Evolutionary conservation across 2,329 filamentous ascomycete species (phyloP), one percentile per base, ranked within the genome.

Genomic region (Colletotrichum cuscutae): DNA sequence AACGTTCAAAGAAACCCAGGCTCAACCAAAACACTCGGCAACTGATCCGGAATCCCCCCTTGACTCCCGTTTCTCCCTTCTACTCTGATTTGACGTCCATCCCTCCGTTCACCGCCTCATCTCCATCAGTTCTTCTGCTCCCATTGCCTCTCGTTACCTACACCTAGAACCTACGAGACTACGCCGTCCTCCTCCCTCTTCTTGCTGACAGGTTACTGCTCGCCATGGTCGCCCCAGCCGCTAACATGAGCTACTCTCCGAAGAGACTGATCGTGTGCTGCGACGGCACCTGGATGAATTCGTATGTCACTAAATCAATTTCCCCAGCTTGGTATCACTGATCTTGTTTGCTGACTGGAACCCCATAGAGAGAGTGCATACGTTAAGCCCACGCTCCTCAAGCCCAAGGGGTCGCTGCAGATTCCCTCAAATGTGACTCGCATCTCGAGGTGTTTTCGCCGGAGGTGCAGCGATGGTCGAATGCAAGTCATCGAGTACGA

Each of bases 401-500:
- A 82, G 32, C 79, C 80, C 15, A 75, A 81, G 49, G 82, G 83
- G n/a, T 82, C 78, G 19, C 79, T 87, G 46, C 86, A 89, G 75
- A 79, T 88, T 22, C 87, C 89, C 0, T 90, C 89, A 62, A 91
- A 92, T 73, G 88, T 91, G 54, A 91, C 89, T 19, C 87, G 89
- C 26, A 88, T 92, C 67, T 87, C 88, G 13, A 86, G 89, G 52
- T 88, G 88, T 68, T 86, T 92, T 76, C 87, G 86, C 75, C 84
- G 86, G 49, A 81, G 78, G 52, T 88, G 86, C 76, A 81, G 78
- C 42, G 87, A 90, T 77, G 87, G 86, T 37, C 86, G 82, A 22
- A 82, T 89, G 54, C 89, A 91, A 78, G 86, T 91, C 75, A 87
- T 91, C 69, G 88, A 86, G 76, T 92, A 92, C 77, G 88, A 90